Conservation (phyloP, 169 alveolate genomes). For the Neospora caninum region DNA sequence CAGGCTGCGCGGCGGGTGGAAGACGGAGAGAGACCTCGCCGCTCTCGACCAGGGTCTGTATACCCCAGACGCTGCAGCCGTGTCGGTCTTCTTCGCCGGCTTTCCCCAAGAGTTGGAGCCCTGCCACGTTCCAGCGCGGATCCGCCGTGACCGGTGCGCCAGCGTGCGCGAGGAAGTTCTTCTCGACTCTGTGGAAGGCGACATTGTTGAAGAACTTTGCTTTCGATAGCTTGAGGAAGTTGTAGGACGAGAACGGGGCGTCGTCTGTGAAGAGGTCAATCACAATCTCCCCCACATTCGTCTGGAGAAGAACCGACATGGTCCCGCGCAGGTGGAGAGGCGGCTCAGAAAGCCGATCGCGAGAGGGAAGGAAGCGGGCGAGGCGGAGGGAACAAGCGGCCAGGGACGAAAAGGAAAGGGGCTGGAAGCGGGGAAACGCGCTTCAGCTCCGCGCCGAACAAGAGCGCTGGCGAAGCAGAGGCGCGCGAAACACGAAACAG, state of each 20-base stretch:
- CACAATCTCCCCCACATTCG: slow-evolving; percentile 92
- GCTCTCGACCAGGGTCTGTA: slow-evolving; percentile 26
- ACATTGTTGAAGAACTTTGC: slow-evolving; percentile 90
- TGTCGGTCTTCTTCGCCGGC: slow-evolving; percentile 56
- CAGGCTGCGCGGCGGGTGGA: neutral
- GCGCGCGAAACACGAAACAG: too few species aligned
- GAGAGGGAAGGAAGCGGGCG: neutral
- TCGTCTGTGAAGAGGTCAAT: slow-evolving; percentile 80
- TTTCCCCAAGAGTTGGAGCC: slow-evolving; percentile 41
- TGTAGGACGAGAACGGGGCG: slow-evolving; percentile 76
- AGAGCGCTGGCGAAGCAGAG: too few species aligned
- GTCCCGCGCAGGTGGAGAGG: slow-evolving; percentile 7
- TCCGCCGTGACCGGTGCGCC: slow-evolving; percentile 75
- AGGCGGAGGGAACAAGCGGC: too few species aligned
- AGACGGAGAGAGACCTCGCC: neutral
- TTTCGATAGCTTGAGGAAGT: slow-evolving; percentile 91
- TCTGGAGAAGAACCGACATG: slow-evolving; percentile 93
- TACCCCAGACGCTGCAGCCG: slow-evolving; percentile 63
- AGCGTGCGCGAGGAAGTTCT: slow-evolving; percentile 86
- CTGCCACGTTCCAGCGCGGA: slow-evolving; percentile 42
- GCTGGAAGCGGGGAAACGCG: too few species aligned
- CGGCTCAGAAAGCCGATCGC: neutral
- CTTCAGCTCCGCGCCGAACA: too few species aligned
- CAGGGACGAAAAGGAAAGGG: too few species aligned
- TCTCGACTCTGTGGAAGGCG: slow-evolving; percentile 87